Conservation (phyloP, 148 eudicot species). For the Selenicereus undatus region DNA sequence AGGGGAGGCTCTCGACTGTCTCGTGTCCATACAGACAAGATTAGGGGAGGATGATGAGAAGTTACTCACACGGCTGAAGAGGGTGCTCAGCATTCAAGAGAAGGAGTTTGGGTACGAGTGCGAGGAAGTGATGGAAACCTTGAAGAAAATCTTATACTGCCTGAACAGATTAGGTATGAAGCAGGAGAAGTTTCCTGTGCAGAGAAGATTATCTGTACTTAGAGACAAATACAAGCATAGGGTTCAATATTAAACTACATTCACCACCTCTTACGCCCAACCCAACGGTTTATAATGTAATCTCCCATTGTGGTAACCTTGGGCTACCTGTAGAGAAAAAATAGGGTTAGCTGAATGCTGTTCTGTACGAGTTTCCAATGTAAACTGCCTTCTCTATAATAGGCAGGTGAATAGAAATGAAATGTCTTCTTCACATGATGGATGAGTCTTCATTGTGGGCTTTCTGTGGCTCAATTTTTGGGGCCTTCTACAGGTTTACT, state of each 20-base stretch:
- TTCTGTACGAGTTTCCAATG: background rate
- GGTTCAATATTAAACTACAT: conserved; percentile 30
- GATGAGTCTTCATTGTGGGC: background rate
- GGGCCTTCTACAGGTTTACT: no score
- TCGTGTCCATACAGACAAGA: conserved; percentile 69
- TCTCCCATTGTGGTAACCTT: background rate
- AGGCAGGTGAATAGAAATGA: background rate
- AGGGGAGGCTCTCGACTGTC: conserved; percentile 93
- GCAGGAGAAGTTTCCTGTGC: conserved; percentile 55
- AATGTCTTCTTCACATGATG: background rate
- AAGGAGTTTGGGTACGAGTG: conserved; percentile 67
- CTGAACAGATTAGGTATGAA: conserved; percentile 64
- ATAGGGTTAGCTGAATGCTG: background rate
- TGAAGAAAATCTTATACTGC: conserved; percentile 58
- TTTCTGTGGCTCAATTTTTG: no score
- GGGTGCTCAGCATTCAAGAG: conserved; percentile 78
- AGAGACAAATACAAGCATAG: conserved; percentile 47
- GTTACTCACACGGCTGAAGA: conserved; percentile 49
- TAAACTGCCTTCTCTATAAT: background rate
- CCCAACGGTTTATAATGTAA: background rate
- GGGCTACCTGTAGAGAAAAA: background rate
- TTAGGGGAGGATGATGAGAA: conserved; percentile 49
- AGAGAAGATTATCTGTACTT: conserved; percentile 64
- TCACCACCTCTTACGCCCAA: no score
- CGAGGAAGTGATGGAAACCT: conserved; percentile 63